Percentiles rank a stretch among this genome's conserved stretches.
phyloP scores from a whole-genome alignment of 495 filamentous ascomycete species.

The Annulohypoxylon nitens region DNA sequence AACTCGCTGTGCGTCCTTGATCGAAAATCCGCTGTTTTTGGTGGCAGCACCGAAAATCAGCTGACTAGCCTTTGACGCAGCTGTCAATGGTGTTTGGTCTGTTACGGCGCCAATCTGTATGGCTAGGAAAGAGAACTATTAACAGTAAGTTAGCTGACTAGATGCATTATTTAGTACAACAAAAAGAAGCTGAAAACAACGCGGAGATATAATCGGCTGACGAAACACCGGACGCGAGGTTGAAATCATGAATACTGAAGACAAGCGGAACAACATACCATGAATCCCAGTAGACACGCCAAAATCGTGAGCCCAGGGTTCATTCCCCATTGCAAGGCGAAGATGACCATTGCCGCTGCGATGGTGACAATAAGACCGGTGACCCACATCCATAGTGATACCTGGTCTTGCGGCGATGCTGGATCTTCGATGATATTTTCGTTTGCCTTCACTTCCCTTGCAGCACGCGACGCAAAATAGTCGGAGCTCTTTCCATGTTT shows the following conservation, averaged over 20 bases:
- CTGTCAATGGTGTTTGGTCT: slow-evolving; percentile 73
- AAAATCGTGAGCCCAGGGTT: slow-evolving; percentile 71
- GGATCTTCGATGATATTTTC: slow-evolving; percentile 64
- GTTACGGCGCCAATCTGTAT: slow-evolving; percentile 74
- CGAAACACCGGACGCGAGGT: no score
- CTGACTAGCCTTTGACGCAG: slow-evolving; percentile 75
- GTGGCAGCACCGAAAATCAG: slow-evolving; percentile 74
- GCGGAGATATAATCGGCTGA: no score
- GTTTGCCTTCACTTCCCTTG: slow-evolving; percentile 46
- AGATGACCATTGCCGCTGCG: slow-evolving; percentile 69
- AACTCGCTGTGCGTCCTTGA: slow-evolving; percentile 66
- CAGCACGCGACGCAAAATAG: slow-evolving; percentile 62
- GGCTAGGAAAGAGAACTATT: slow-evolving; percentile 71
- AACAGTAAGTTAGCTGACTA: neutral
- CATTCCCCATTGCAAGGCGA: slow-evolving; percentile 72
- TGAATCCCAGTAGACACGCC: slow-evolving; percentile 71
- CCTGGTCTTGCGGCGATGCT: slow-evolving; percentile 66
- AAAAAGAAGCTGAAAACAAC: no score
- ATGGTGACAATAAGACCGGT: slow-evolving; percentile 65
- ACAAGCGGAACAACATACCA: slow-evolving; percentile 41
- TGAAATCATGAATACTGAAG: no score
- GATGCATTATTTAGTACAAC: no score
- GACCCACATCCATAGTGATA: slow-evolving; percentile 73
- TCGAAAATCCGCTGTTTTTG: slow-evolving; percentile 58
- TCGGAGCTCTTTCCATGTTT: slow-evolving; percentile 59